A percentile compares a stretch with the other conserved stretches of the same genome.
Evolutionary conservation across 2,329 filamentous ascomycete genomes (phyloP).

Genomic region (Monosporascus ibericus): DNA sequence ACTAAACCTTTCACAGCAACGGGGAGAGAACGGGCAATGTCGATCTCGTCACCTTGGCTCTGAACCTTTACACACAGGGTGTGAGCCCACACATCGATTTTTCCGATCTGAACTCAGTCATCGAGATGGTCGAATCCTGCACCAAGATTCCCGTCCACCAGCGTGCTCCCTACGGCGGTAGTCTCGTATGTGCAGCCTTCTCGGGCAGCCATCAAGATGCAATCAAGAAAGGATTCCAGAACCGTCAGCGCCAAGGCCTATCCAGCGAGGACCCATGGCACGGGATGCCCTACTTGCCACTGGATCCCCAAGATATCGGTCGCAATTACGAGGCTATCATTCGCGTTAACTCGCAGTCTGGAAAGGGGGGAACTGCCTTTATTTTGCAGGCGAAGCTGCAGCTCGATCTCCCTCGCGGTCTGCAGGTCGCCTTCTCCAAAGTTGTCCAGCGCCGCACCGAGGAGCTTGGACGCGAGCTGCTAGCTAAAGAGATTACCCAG

Average conservation of each 20-base stretch:
- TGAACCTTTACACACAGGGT: constrained; percentile 95
- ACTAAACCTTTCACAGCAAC: constrained; percentile 50
- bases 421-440: constrained; percentile 86
- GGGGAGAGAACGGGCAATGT: constrained; percentile 95
- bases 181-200: constrained; percentile 88
- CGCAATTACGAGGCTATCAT: constrained; percentile 96
- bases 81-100: constrained; percentile 83
- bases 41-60: constrained; percentile 82
- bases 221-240: constrained; percentile 85
- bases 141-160: constrained; percentile 94
- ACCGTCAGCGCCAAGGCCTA: constrained; percentile 55
- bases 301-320: constrained; percentile 90
- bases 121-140: constrained; percentile 83
- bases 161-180: constrained; percentile 83
- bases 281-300: constrained; percentile 80
- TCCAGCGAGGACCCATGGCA: constrained; percentile 63
- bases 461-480: constrained; percentile 72
- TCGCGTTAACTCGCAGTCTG: constrained; percentile 92
- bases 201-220: constrained; percentile 91
- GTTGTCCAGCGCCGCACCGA: constrained; percentile 82
- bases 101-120: constrained; percentile 78
- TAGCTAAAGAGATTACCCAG: constrained; percentile 74
- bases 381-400: constrained; percentile 84
- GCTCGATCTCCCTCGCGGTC: constrained; percentile 84
- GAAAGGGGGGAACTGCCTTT: constrained; percentile 93